A percentile compares a stretch with the other conserved stretches of the same genome.
Evolutionary conservation across 1,284 basidiomycete species (phyloP).

Genomic region (Malassezia arunalokei): DNA sequence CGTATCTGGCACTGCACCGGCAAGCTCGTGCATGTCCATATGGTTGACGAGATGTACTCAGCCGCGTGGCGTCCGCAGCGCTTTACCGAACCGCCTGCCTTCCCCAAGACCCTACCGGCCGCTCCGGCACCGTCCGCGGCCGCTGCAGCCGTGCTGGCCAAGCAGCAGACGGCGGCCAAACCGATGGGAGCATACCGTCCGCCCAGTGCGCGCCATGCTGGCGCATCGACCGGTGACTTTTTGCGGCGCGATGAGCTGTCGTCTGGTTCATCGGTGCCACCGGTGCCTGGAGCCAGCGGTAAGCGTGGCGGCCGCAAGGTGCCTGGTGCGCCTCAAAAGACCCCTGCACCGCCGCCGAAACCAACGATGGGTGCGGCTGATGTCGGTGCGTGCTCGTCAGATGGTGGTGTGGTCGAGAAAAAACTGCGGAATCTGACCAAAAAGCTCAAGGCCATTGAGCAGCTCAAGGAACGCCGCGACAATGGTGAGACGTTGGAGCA

Average conservation of each 20-base stretch:
- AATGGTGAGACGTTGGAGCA: slow-evolving; percentile 79
- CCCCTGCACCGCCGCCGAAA: slow-evolving; percentile 8
- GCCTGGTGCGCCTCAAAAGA: slow-evolving; percentile 5
- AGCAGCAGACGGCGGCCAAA: slow-evolving; percentile 37
- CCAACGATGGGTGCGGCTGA: slow-evolving; percentile 25
- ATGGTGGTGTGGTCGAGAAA: slow-evolving; percentile 43
- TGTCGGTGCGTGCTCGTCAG: slow-evolving; percentile 21
- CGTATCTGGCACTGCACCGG: slow-evolving; percentile 91
- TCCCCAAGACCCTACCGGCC: slow-evolving; percentile 61
- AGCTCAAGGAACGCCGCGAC: slow-evolving; percentile 75
- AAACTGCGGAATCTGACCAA: slow-evolving; percentile 69
- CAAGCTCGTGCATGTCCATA: slow-evolving; percentile 65
- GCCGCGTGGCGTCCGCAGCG: slow-evolving; percentile 67
- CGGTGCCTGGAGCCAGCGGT: not conserved
- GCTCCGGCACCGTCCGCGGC: slow-evolving; percentile 62
- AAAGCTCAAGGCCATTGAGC: slow-evolving; percentile 87
- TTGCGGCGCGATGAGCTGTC: slow-evolving; percentile 16
- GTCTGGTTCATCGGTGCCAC: not conserved
- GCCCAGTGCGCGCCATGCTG: slow-evolving; percentile 55
- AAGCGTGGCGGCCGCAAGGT: slow-evolving; percentile 4
- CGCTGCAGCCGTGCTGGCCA: slow-evolving; percentile 48
- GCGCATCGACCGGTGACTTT: slow-evolving; percentile 21
- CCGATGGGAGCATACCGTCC: slow-evolving; percentile 46
- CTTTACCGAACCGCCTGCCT: slow-evolving; percentile 55
- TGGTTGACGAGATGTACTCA: slow-evolving; percentile 75